These are phyloP conservation scores for Hyparrhenia diplandra DNA, from an alignment of 176 grass and related monocot genomes.

Conservation along the genomic window DNA sequence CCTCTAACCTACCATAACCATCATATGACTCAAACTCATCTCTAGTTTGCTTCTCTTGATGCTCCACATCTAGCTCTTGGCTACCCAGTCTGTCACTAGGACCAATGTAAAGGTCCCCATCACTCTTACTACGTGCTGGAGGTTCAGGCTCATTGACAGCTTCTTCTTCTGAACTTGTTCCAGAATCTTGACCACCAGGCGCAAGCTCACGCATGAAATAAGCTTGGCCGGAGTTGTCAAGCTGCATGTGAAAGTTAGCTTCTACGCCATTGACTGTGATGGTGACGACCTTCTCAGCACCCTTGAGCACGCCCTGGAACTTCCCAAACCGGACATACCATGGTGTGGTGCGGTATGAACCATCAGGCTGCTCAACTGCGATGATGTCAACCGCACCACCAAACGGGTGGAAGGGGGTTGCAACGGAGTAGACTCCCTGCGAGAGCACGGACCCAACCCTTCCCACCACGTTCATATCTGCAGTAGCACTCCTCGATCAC, in stretches of 20 bases:
- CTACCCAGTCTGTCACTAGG: slow-evolving; percentile 12
- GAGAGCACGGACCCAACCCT: slow-evolving; percentile 86
- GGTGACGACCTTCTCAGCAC: slow-evolving; percentile 82
- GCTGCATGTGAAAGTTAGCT: slow-evolving; percentile 83
- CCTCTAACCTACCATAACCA: slow-evolving; percentile 62
- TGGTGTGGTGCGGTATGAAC: slow-evolving; percentile 90
- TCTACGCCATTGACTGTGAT: slow-evolving; percentile 89
- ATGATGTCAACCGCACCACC: slow-evolving; percentile 95
- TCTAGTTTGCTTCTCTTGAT: slow-evolving; percentile 19
- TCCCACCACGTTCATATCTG: slow-evolving; percentile 86
- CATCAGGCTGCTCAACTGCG: slow-evolving; percentile 87
- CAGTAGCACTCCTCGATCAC: slow-evolving; percentile 2
- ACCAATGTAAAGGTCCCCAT: slow-evolving; percentile 41
- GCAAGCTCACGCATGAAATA: slow-evolving; percentile 91
- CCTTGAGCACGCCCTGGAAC: slow-evolving; percentile 97
- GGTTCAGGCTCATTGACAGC: slow-evolving; percentile 25
- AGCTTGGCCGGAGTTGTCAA: slow-evolving; percentile 95
- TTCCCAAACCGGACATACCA: slow-evolving; percentile 99
- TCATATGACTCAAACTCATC: slow-evolving; percentile 57
- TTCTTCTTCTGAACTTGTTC: slow-evolving; percentile 26
- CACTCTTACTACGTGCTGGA: slow-evolving; percentile 48
- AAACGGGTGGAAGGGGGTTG: slow-evolving; percentile 94
- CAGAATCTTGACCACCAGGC: slow-evolving; percentile 45
- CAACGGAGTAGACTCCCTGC: slow-evolving; percentile 93
- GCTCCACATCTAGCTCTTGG: slow-evolving; percentile 34